Conservation (phyloP, 2,329 filamentous ascomycete genomes). For the Knufia fluminis region DNA sequence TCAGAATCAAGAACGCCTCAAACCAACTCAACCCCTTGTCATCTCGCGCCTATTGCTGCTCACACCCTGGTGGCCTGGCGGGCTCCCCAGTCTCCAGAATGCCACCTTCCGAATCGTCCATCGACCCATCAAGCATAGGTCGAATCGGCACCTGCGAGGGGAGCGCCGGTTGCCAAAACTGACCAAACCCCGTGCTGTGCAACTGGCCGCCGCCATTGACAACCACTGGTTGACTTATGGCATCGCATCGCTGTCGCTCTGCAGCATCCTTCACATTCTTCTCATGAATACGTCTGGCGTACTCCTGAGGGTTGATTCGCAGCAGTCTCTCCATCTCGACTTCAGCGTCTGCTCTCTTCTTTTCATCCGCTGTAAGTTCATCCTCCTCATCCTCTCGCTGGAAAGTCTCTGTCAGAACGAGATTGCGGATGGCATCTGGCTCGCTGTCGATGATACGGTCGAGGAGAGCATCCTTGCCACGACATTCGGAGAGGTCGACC, state of each 20-base stretch:
- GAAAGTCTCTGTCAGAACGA: slow-evolving; percentile 63
- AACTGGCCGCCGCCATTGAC: not conserved
- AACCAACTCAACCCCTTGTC: too few species aligned
- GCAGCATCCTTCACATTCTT: not conserved
- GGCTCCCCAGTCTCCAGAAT: not conserved
- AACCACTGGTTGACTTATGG: not conserved
- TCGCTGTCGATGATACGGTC: slow-evolving; percentile 42
- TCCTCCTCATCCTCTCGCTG: slow-evolving; percentile 58
- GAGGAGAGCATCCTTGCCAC: slow-evolving; percentile 53
- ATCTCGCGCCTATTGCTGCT: not conserved
- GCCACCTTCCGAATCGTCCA: not conserved
- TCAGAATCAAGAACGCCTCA: too few species aligned
- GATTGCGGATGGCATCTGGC: slow-evolving; percentile 30
- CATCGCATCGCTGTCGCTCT: not conserved
- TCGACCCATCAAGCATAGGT: not conserved
- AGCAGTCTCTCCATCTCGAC: slow-evolving; percentile 33
- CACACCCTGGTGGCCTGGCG: not conserved
- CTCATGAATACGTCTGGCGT: not conserved
- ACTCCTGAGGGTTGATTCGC: slow-evolving; percentile 29
- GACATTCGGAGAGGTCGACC: slow-evolving; percentile 43
- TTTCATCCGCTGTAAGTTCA: slow-evolving; percentile 51
- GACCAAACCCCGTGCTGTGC: not conserved
- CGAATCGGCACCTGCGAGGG: not conserved
- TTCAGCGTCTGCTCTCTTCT: slow-evolving; percentile 43
- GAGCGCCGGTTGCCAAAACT: not conserved